Evolutionary conservation across 768 basidiomycete species (phyloP), one percentile per base, ranked within the genome.

Genomic region (Zangia roseola): DNA sequence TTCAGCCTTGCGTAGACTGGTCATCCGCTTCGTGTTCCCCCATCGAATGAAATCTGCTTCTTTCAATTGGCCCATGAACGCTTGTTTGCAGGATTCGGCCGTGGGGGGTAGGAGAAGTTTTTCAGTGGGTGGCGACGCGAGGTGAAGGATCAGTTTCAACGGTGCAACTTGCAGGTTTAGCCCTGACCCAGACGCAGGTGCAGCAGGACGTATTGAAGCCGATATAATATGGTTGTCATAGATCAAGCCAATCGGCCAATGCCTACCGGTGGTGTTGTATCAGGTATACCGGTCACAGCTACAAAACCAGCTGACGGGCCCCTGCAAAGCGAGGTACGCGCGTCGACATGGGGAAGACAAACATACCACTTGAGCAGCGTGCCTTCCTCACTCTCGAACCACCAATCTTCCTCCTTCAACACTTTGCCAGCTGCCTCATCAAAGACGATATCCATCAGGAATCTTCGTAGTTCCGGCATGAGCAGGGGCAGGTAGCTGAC

Each of bases 1-100:
- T 62, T 98, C 95, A 21, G 80, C 83, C 67, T 94, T 91, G 45
- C 93, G 73, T 28, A 99, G 76, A 16, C 89, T 83, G 2, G 93
- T 97, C 74, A 97, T 91, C 30, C 93, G 81, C 63, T 92, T 91
- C 17, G 92, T 94, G 69, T 88, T 97, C 2, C 97, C 91, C 93
- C 94, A 98, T 40, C 95, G 79, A 40, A 97, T 84, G 63, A 97
- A 97, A 66, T 99, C 97, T 1, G 92, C 94, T 67, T 99, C 95
- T 62, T 98, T 97, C 37, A 95, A 69, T 63, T 94, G 90, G 8
- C 91, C 91, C 88, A 98, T 94, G 66, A 92, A 99, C 4, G 89
- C 84, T 55, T 90, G 87, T 64, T 94, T 94, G 74, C 92, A 94
- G 6, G 89, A 77, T 43, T 99, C 95, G 19, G 86, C 72, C 47